Conservation (phyloP, 331 rosid genomes). For the Rosa hybrid region DNA sequence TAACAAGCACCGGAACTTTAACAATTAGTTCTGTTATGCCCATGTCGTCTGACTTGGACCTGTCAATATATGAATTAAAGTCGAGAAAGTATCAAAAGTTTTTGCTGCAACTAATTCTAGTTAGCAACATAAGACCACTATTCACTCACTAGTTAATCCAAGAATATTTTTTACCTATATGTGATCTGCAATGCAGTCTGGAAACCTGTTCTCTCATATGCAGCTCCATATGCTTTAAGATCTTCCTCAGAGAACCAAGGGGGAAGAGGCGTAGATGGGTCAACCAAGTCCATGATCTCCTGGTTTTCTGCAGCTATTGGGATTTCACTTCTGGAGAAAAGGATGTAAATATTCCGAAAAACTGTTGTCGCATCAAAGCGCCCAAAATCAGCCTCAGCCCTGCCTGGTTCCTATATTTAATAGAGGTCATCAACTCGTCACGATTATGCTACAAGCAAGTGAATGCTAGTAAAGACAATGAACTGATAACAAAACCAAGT, state of each 20-base stretch:
- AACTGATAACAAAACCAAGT: conserved; percentile 19
- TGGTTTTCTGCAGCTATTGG: conserved; percentile 70
- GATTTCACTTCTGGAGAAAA: conserved; percentile 68
- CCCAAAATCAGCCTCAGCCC: conserved; percentile 87
- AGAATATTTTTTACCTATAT: conserved; percentile 48
- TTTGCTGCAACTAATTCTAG: background rate
- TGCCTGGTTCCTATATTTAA: conserved; percentile 63
- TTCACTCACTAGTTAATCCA: background rate
- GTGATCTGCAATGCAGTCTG: conserved; percentile 72
- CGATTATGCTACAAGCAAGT: background rate
- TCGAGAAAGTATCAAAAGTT: background rate
- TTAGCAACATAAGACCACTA: background rate
- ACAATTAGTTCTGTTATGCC: conserved; percentile 45
- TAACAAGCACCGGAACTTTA: conserved; percentile 52
- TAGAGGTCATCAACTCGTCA: background rate
- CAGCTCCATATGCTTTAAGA: conserved; percentile 60
- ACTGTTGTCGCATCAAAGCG: conserved; percentile 71
- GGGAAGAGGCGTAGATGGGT: conserved; percentile 68
- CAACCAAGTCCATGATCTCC: conserved; percentile 91
- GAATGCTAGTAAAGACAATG: background rate
- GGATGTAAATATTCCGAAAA: conserved; percentile 66
- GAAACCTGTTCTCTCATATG: conserved; percentile 80
- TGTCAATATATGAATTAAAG: conserved; percentile 22
- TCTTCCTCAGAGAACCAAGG: conserved; percentile 82
- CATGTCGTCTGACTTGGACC: conserved; percentile 45